Percentiles rank a stretch among this genome's conserved stretches.
Conservation (phyloP, 495 filamentous ascomycete genomes). For the Schizothecium vesticola region DNA sequence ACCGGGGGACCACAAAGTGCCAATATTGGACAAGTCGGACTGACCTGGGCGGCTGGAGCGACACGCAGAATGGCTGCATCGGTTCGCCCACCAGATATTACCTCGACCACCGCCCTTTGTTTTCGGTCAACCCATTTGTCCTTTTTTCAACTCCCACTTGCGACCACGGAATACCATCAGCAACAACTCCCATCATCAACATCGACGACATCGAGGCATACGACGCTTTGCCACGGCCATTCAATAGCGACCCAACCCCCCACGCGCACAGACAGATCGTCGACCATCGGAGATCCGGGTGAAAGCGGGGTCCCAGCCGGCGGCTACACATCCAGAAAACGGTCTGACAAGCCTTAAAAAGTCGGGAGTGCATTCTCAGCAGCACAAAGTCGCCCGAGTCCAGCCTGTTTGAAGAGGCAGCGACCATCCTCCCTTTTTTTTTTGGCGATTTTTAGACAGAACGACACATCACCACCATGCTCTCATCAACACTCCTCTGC, state of each 20-base stretch:
- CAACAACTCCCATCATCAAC: not conserved
- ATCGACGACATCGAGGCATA: not conserved
- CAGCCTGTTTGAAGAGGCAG: not conserved
- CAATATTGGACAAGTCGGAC: slow-evolving; percentile 19
- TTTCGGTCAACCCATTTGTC: not conserved
- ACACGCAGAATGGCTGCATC: slow-evolving; percentile 19
- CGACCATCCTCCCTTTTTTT: not conserved
- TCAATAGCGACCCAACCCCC: not conserved
- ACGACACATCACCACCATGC: slow-evolving; percentile 28
- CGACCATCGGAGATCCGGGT: slow-evolving; percentile 14
- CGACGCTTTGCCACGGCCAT: not conserved
- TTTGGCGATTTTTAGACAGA: not conserved
- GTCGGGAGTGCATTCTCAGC: not conserved
- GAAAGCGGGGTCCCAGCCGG: slow-evolving; percentile 13
- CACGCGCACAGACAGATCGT: slow-evolving; percentile 17
- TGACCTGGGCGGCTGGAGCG: slow-evolving; percentile 28
- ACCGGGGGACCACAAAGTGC: slow-evolving; percentile 10
- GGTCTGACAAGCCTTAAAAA: not conserved
- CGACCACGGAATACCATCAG: not conserved
- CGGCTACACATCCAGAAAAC: not conserved
- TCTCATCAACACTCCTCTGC: slow-evolving; percentile 47
- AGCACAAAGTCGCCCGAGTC: not conserved
- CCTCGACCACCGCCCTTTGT: slow-evolving; percentile 19
- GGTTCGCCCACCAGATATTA: slow-evolving; percentile 23
- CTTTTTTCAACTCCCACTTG: slow-evolving; percentile 3